Conservation (phyloP, 495 filamentous ascomycete genomes). For the Penicillium paradoxum region DNA sequence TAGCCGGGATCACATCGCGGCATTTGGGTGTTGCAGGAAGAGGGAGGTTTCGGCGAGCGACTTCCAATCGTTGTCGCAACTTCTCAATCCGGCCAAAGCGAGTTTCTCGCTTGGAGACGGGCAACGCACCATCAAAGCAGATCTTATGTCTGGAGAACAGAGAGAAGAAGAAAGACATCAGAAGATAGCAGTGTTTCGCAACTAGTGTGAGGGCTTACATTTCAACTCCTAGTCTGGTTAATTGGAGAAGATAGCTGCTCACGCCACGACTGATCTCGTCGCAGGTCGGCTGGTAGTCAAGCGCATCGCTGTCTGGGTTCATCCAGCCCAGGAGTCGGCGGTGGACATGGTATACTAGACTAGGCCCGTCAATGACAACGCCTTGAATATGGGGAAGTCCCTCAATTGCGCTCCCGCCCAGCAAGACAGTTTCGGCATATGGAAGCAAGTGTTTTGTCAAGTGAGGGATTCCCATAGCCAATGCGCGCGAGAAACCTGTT, state of each 20-base stretch:
- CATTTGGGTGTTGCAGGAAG: background rate
- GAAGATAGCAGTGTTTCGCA: background rate
- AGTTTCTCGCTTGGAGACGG: constrained; percentile 49
- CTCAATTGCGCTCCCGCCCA: constrained; percentile 22
- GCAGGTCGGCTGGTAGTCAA: constrained; percentile 58
- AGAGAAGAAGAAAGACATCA: background rate
- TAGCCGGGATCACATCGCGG: constrained; percentile 6
- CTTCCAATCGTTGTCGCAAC: constrained; percentile 37
- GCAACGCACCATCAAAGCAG: constrained; percentile 76
- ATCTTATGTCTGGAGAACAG: constrained; percentile 44
- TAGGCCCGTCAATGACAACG: constrained; percentile 72
- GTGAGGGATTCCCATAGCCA: constrained; percentile 65
- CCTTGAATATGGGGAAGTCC: constrained; percentile 15
- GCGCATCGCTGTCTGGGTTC: constrained; percentile 27
- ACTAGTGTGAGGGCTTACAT: constrained; percentile 49
- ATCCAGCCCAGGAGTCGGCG: constrained; percentile 45
- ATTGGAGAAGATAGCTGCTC: constrained; percentile 54
- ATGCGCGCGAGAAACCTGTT: background rate
- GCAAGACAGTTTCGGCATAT: constrained; percentile 46
- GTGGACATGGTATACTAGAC: constrained; percentile 67
- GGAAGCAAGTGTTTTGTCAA: constrained; percentile 55
- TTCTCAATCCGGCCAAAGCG: constrained; percentile 49
- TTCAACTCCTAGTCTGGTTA: constrained; percentile 45
- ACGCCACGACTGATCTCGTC: constrained; percentile 52
- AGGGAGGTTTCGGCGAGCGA: constrained; percentile 21